These are phyloP conservation scores for Moricandia arvensis DNA, from an alignment of 345 rosid genomes.

Conservation along the genomic window DNA sequence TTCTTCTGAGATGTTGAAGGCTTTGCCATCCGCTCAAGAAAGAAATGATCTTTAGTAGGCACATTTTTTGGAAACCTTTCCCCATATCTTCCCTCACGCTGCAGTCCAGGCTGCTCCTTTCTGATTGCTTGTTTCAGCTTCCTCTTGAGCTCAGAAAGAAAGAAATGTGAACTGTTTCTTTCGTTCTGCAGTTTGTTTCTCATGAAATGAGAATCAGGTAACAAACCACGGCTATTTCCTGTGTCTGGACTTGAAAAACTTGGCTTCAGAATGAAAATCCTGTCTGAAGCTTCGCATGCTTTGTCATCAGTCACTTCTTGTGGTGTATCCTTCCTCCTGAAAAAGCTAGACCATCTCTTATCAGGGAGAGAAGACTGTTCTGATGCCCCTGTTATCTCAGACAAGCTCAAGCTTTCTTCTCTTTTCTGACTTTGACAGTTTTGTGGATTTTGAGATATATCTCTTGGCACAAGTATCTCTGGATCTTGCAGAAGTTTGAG, in stretches of 20 bases:
- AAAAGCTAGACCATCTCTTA: slow-evolving; percentile 57
- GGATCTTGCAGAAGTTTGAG: slow-evolving; percentile 74
- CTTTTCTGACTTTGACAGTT: slow-evolving; percentile 41
- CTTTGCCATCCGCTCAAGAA: slow-evolving; percentile 71
- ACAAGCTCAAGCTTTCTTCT: slow-evolving; percentile 45
- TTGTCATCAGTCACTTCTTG: slow-evolving; percentile 38
- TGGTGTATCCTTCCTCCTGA: slow-evolving; percentile 60
- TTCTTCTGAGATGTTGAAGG: slow-evolving; percentile 45
- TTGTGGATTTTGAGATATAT: slow-evolving; percentile 42
- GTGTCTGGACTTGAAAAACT: slow-evolving; percentile 42
- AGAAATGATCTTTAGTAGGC: slow-evolving; percentile 84
- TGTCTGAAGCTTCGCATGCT: slow-evolving; percentile 53
- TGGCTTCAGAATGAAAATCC: slow-evolving; percentile 83
- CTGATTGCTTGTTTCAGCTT: slow-evolving; percentile 82
- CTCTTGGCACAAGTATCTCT: slow-evolving; percentile 53
- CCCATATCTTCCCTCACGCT: slow-evolving; percentile 29
- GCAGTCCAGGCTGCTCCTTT: slow-evolving; percentile 54
- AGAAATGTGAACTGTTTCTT: slow-evolving; percentile 58
- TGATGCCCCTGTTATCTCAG: slow-evolving; percentile 27
- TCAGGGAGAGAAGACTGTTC: slow-evolving; percentile 40
- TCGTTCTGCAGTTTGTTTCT: slow-evolving; percentile 47
- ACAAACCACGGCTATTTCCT: slow-evolving; percentile 37
- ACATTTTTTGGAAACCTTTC: slow-evolving; percentile 56
- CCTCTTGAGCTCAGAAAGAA: slow-evolving; percentile 74
- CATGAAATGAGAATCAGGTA: slow-evolving; percentile 41